Evolutionary conservation across 495 filamentous ascomycete species (phyloP).

Genomic region (Baudoinia panamericana): DNA sequence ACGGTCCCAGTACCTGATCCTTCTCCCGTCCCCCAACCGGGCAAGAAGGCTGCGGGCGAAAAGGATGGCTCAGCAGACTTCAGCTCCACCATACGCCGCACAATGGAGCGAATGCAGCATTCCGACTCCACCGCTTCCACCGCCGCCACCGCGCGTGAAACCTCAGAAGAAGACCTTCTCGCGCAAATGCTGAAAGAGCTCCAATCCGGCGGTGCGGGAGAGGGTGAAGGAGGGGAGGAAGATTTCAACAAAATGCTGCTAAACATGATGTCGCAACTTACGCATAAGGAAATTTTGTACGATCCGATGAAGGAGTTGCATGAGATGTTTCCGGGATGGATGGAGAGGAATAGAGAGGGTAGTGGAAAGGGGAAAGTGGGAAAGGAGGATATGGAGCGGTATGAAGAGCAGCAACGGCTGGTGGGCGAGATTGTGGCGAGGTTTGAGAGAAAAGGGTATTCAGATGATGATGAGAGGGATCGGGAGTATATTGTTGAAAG

Average conservation of each 20-base stretch:
- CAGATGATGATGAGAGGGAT: constrained; percentile 67
- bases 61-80: constrained; percentile 69
- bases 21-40: constrained; percentile 7
- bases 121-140: constrained; percentile 74
- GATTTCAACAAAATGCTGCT: constrained; percentile 86
- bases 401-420: constrained; percentile 67
- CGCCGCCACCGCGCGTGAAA: constrained; percentile 61
- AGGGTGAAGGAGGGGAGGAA: constrained; percentile 53
- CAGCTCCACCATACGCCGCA: constrained; percentile 76
- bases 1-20: constrained; percentile 11
- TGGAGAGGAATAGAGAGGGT: constrained; percentile 49
- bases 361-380: constrained; percentile 42
- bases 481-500: constrained; percentile 87
- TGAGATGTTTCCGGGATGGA: constrained; percentile 80
- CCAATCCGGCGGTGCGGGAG: constrained; percentile 40
- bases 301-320: constrained; percentile 96
- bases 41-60: constrained; percentile 17
- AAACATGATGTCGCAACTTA: constrained; percentile 97
- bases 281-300: constrained; percentile 94
- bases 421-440: constrained; percentile 76
- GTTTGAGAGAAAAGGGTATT: constrained; percentile 69
- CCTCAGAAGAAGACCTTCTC: constrained; percentile 61
- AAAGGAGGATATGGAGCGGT: constrained; percentile 61
- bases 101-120: constrained; percentile 86
- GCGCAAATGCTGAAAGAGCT: constrained; percentile 77